Conservation (phyloP, 2,329 filamentous ascomycete species). For the Rhynchosporium graminicola region DNA sequence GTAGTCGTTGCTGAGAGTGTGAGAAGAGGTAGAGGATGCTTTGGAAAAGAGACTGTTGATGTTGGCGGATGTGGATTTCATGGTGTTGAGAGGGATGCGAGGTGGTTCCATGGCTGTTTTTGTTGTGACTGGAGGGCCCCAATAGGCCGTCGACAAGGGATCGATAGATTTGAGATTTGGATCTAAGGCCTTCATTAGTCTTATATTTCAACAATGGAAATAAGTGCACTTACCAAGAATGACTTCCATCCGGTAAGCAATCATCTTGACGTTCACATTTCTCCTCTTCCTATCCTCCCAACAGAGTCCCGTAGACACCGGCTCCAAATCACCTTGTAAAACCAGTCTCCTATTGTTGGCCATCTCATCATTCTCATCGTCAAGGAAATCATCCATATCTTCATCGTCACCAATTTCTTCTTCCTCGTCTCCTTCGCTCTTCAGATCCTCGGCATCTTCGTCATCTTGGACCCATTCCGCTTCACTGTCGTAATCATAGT, state of each 20-base stretch:
- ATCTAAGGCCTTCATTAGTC: slow-evolving; percentile 26
- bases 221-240: slow-evolving; percentile 45
- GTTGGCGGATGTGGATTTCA: slow-evolving; percentile 32
- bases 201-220: not conserved
- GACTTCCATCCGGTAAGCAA: slow-evolving; percentile 72
- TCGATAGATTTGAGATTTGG: slow-evolving; percentile 63
- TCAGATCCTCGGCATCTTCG: slow-evolving; percentile 59
- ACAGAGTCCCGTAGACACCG: slow-evolving; percentile 76
- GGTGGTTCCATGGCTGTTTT: slow-evolving; percentile 40
- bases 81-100: slow-evolving; percentile 39
- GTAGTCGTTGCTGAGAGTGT: slow-evolving; percentile 9
- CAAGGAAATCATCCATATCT: slow-evolving; percentile 65
- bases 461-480: slow-evolving; percentile 74
- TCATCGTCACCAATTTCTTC: slow-evolving; percentile 67
- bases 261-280: slow-evolving; percentile 51
- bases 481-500: slow-evolving; percentile 86
- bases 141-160: slow-evolving; percentile 82
- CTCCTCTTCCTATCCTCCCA: slow-evolving; percentile 66
- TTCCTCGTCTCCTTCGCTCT: slow-evolving; percentile 66
- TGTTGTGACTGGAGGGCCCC: slow-evolving; percentile 48
- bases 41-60: slow-evolving; percentile 23
- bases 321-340: slow-evolving; percentile 68
- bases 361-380: slow-evolving; percentile 67
- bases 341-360: slow-evolving; percentile 55
- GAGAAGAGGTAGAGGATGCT: slow-evolving; percentile 12